Percentiles rank a stretch among this genome's conserved stretches.
phyloP scores from a whole-genome alignment of 257 asterid genomes.

The Solanum paucissectum region DNA sequence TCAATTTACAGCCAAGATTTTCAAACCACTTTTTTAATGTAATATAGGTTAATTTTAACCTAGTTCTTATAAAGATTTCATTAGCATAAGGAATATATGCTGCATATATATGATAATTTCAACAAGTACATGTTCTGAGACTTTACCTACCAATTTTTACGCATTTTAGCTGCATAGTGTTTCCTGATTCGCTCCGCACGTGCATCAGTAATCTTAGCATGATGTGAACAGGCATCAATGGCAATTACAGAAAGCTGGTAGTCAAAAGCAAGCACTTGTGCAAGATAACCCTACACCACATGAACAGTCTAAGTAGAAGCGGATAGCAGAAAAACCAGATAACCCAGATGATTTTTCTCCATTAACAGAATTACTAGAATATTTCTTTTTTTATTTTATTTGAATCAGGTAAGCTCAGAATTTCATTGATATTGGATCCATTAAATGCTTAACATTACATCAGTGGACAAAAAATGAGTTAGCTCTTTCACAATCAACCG shows the following conservation, averaged over 20 bases:
- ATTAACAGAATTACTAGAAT: background rate
- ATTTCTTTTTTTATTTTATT: background rate
- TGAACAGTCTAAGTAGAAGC: background rate
- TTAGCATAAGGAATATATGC: background rate
- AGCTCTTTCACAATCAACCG: background rate
- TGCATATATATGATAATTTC: background rate
- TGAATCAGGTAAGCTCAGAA: background rate
- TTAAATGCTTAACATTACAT: background rate
- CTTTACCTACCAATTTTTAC: slow-evolving; percentile 38
- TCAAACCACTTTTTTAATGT: background rate
- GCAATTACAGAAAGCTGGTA: slow-evolving; percentile 72
- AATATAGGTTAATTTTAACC: background rate
- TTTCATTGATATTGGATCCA: background rate
- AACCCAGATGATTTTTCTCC: background rate
- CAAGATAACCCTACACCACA: slow-evolving; percentile 64
- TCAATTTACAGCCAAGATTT: background rate
- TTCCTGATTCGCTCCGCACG: slow-evolving; percentile 74
- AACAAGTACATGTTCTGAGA: background rate
- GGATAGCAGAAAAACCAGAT: background rate
- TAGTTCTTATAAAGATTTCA: background rate
- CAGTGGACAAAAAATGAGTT: background rate
- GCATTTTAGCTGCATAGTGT: slow-evolving; percentile 57
- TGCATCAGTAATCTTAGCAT: slow-evolving; percentile 66
- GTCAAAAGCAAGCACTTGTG: slow-evolving; percentile 89
- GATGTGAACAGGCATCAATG: slow-evolving; percentile 86